Percentiles rank a stretch among this genome's conserved stretches.
These are phyloP conservation scores for Thermomucor indicae-seudaticae DNA, from an alignment of 371 early-diverging fungal genomes.

Conservation along the genomic window DNA sequence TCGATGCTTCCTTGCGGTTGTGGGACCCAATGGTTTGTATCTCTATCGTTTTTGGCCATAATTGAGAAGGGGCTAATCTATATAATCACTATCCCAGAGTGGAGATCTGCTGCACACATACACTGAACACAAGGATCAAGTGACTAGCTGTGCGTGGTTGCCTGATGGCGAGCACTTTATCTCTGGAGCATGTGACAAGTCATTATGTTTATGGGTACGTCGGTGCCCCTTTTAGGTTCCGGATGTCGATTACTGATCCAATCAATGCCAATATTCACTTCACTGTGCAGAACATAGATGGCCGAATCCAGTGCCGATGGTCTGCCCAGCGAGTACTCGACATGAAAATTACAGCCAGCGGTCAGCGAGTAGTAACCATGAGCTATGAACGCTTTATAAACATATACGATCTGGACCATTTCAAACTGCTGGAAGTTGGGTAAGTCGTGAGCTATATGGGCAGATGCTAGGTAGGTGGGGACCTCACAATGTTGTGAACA, in stretches of 20 bases:
- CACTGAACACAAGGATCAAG: conserved; percentile 62
- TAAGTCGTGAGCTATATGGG: conserved; percentile 10
- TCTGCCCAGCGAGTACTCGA: conserved; percentile 76
- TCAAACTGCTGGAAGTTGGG: conserved; percentile 46
- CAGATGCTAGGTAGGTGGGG: neutral
- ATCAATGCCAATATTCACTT: neutral
- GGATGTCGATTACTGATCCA: neutral
- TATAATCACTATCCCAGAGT: conserved; percentile 22
- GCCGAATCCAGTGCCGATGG: conserved; percentile 66
- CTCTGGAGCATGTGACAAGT: conserved; percentile 76
- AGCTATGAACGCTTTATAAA: conserved; percentile 67
- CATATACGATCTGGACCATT: conserved; percentile 63
- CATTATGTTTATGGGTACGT: conserved; percentile 68
- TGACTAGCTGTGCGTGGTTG: conserved; percentile 84
- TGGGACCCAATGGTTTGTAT: conserved; percentile 82
- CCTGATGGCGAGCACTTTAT: conserved; percentile 74
- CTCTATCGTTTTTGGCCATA: no score
- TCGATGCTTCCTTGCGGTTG: conserved; percentile 69
- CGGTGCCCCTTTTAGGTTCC: neutral
- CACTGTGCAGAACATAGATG: conserved; percentile 46
- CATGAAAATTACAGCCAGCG: conserved; percentile 72
- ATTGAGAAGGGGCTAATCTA: no score
- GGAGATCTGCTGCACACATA: conserved; percentile 54
- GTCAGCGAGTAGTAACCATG: conserved; percentile 69
- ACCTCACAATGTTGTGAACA: conserved; percentile 9